A percentile compares a stretch with the other conserved stretches of the same genome.
Evolutionary conservation across 1,284 basidiomycete genomes (phyloP).

Genomic region (Apiotrichum montevideense): DNA sequence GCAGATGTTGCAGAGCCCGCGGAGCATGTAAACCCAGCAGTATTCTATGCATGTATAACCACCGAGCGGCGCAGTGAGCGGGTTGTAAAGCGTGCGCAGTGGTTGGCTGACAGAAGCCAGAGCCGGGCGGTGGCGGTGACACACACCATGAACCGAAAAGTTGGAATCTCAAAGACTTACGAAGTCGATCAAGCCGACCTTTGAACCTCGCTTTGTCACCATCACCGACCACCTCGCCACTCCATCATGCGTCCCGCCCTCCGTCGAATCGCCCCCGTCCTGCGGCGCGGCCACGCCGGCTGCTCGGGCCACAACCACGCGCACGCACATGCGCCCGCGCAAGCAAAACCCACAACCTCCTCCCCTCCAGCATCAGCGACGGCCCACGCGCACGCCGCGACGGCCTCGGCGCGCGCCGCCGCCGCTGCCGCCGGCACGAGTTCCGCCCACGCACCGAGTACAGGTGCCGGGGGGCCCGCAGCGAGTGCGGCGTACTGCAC

Average conservation of each 20-base stretch:
- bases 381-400: background rate
- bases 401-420: background rate
- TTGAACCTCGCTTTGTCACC: background rate
- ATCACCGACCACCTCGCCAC: background rate
- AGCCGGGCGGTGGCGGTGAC: too few relatives aligned
- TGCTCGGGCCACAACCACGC: background rate
- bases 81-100: background rate
- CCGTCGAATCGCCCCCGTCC: background rate
- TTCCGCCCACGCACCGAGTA: background rate
- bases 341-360: background rate
- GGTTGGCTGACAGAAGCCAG: background rate
- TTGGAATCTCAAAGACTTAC: background rate
- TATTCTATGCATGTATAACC: too few relatives aligned
- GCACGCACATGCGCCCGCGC: background rate
- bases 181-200: background rate
- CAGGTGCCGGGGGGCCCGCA: slow-evolving; percentile 29
- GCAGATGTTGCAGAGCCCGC: too few relatives aligned
- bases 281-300: slow-evolving; percentile 3
- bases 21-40: too few relatives aligned
- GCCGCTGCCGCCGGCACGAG: background rate
- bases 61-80: too few relatives aligned
- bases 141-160: background rate
- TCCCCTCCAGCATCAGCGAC: background rate
- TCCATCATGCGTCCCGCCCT: background rate
- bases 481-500: slow-evolving; percentile 43